Evolutionary conservation across 2,329 filamentous ascomycete genomes (phyloP), one percentile per base, ranked within the genome.

Genomic region (Albifimbria verrucaria): DNA sequence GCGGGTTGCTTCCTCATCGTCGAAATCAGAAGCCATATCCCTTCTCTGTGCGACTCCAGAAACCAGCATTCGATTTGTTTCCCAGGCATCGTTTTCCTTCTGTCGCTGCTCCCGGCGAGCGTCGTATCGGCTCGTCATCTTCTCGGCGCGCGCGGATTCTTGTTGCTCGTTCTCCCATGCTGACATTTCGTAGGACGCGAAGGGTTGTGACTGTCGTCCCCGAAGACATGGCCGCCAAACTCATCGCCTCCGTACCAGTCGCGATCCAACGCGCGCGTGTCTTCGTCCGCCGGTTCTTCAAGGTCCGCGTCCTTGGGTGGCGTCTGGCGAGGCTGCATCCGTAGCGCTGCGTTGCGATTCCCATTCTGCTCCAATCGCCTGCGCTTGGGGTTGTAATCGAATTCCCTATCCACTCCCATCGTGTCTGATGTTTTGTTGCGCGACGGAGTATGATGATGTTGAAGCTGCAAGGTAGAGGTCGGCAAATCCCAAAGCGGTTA

Each of bases 11-110:
- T 99, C 94, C 48, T 97, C 89, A 58, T 99, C 94, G 58, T 96
- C 87, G 64, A 97, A 96, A 65, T 94, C 91, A 47, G 83, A 81
- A 22, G 87, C 86, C 67, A 91, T 84, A 63, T 94, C 90, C 60
- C 91, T 79, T 65, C 93, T 80, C 70, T 99, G 95, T 18, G 94
- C 94, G 18, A 99, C 92, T 52, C 93, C 93, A 20, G 92, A 97
- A 1, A 92, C 94, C 55, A 99, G 80, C 94, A 99, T 97, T 54
- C 94, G 89, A 69, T 99, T 99, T 17, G 93, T 94, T 72, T 99
- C 95, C 94, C 94, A 99, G 0, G 92, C 93, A 72, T 99, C 94
- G 43, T 94, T 92, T 66, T 99, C 94, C 67, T 89, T 92, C 69
- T 96, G 90, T 62, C 92, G 90, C 71, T 96, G 91, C 53, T 90